These are phyloP conservation scores for Fusarium stilboides DNA, from an alignment of 2,329 filamentous ascomycete species.

Conservation along the genomic window DNA sequence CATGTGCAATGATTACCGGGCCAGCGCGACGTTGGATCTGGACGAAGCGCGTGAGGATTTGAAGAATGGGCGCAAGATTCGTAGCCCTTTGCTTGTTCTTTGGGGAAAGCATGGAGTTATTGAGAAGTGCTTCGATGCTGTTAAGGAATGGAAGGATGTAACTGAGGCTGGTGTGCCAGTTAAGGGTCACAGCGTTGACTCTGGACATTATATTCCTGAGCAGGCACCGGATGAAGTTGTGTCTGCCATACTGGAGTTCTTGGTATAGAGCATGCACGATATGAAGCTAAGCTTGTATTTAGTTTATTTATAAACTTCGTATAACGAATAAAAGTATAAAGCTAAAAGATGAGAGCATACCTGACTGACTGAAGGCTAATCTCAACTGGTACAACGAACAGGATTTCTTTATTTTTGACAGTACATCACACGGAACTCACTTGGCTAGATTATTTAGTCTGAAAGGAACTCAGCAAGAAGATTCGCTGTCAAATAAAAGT, in stretches of 20 bases:
- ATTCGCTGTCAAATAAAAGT: no score
- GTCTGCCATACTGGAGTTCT: conserved; percentile 58
- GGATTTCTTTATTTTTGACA: no score
- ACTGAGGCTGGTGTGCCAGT: conserved; percentile 54
- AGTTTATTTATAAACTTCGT: no score
- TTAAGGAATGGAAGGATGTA: conserved; percentile 67
- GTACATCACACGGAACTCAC: no score
- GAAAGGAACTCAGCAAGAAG: no score
- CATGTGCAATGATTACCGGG: conserved; percentile 71
- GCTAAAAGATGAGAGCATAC: no score
- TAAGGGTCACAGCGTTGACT: conserved; percentile 60
- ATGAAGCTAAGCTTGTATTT: no score
- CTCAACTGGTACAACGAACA: no score
- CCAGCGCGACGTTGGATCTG: conserved; percentile 66
- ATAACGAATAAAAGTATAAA: no score
- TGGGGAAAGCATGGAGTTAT: conserved; percentile 66
- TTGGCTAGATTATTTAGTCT: no score
- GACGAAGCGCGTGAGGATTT: conserved; percentile 65
- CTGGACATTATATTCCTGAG: conserved; percentile 67
- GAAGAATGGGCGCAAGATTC: conserved; percentile 59
- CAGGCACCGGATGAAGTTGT: conserved; percentile 64
- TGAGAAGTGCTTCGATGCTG: conserved; percentile 64
- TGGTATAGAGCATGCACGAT: conserved; percentile 44
- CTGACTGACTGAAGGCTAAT: no score
- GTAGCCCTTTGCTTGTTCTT: conserved; percentile 63